phyloP scores from a whole-genome alignment of 371 early-diverging fungal species.

The Mortierella sp. region DNA sequence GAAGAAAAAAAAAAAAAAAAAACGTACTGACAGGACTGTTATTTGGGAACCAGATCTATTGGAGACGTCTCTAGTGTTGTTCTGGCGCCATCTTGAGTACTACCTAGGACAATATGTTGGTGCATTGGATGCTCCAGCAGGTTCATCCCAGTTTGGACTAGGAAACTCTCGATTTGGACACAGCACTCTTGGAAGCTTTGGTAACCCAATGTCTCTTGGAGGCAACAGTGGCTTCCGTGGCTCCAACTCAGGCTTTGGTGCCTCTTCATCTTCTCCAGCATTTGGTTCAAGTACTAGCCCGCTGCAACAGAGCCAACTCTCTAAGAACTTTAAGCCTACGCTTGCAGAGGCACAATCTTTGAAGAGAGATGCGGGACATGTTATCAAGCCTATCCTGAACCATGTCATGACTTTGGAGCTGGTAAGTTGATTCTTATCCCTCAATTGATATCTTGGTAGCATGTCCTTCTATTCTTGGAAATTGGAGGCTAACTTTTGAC shows the following conservation, averaged over 20 bases:
- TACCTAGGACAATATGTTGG: constrained; percentile 53
- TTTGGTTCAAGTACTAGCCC: constrained; percentile 11
- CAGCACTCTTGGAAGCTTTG: constrained; percentile 24
- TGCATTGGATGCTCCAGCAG: constrained; percentile 22
- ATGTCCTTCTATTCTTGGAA: background rate
- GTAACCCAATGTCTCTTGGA: constrained; percentile 4
- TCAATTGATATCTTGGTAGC: background rate
- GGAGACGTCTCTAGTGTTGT: constrained; percentile 60
- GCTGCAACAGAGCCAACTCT: constrained; percentile 36
- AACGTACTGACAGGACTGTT: no score
- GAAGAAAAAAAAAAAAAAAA: no score
- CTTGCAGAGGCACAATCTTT: constrained; percentile 57
- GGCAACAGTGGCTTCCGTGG: constrained; percentile 12
- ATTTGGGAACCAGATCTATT: constrained; percentile 50
- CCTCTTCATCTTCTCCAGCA: constrained; percentile 7
- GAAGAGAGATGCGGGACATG: constrained; percentile 58
- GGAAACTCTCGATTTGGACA: constrained; percentile 53
- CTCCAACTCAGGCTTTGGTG: constrained; percentile 5
- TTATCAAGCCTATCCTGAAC: constrained; percentile 55
- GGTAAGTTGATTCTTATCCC: constrained; percentile 9
- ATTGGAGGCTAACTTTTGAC: no score
- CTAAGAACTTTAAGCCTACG: constrained; percentile 53
- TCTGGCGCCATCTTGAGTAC: constrained; percentile 64
- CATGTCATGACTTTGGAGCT: constrained; percentile 53
- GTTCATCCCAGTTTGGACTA: constrained; percentile 22